A percentile compares a stretch with the other conserved stretches of the same genome.
Conservation (phyloP, 1,284 basidiomycete species). For the Fistulinella cinereoalba region DNA sequence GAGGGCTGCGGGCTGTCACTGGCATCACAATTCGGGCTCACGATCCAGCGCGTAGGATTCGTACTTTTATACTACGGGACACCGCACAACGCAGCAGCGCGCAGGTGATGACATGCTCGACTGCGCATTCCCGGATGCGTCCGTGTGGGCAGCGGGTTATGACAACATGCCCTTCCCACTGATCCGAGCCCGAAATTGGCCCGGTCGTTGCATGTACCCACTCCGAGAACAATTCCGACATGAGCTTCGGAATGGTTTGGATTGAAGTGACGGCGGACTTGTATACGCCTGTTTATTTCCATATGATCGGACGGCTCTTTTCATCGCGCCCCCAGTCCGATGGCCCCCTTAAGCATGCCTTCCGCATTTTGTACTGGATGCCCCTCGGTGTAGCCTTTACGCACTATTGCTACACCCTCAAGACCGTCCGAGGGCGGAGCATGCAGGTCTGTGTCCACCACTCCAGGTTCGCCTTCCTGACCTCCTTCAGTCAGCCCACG, state of each 20-base stretch:
- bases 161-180: too few relatives aligned
- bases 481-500: slow-evolving; percentile 56
- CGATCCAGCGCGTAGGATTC: not conserved
- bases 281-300: slow-evolving; percentile 2
- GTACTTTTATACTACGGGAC: slow-evolving; percentile 8
- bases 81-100: slow-evolving; percentile 9
- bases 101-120: slow-evolving; percentile 1
- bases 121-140: not conserved
- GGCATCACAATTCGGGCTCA: slow-evolving; percentile 5
- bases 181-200: too few relatives aligned
- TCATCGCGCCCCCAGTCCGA: not conserved
- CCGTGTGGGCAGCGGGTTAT: not conserved
- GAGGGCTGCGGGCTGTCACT: slow-evolving; percentile 2
- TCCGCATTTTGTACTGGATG: slow-evolving; percentile 52
- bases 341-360: slow-evolving; percentile 16
- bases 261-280: too few relatives aligned
- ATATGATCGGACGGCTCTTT: not conserved
- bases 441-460: slow-evolving; percentile 60
- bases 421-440: slow-evolving; percentile 59
- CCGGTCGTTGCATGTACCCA: too few relatives aligned
- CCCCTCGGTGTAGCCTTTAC: slow-evolving; percentile 51
- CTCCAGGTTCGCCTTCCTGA: not conserved
- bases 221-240: too few relatives aligned
- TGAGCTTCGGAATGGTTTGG: too few relatives aligned
- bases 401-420: slow-evolving; percentile 52